Evolutionary conservation across 2,329 filamentous ascomycete genomes (phyloP).

Genomic region (Verticillium zaregamsianum): DNA sequence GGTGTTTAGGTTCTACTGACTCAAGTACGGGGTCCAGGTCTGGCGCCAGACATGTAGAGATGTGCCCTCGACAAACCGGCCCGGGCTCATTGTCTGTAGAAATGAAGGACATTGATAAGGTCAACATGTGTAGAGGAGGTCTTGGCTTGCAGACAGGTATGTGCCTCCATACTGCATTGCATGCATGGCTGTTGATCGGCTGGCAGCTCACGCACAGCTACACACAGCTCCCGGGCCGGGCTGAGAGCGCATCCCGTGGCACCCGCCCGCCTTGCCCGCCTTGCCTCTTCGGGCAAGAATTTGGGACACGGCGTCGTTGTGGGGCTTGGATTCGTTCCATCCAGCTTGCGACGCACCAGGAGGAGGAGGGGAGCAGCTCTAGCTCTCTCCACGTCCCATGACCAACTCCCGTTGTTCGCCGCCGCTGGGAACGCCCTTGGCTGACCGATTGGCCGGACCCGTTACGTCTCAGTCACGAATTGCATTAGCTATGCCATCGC

Average conservation of each 20-base stretch:
- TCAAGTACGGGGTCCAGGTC: neutral
- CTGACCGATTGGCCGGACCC: neutral
- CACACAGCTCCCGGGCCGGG: neutral
- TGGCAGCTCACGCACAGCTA: neutral
- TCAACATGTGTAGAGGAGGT: neutral
- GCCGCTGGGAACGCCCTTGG: neutral
- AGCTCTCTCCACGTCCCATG: neutral
- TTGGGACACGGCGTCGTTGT: neutral
- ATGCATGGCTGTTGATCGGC: neutral
- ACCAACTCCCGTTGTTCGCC: neutral
- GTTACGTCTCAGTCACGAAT: neutral
- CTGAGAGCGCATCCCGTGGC: neutral
- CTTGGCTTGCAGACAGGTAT: neutral
- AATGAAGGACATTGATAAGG: neutral
- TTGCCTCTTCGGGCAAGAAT: conserved; percentile 1
- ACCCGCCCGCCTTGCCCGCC: neutral
- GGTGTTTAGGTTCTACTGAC: neutral
- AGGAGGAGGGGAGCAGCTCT: no score
- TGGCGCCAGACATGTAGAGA: neutral
- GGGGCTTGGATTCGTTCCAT: neutral
- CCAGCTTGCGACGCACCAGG: neutral
- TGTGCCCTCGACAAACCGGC: neutral
- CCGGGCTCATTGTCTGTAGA: neutral
- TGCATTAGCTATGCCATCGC: neutral
- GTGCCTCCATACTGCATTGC: neutral